Percentiles rank a stretch among this genome's conserved stretches.
phyloP scores from a whole-genome alignment of 768 basidiomycete genomes.

The Calocybe cyanea region DNA sequence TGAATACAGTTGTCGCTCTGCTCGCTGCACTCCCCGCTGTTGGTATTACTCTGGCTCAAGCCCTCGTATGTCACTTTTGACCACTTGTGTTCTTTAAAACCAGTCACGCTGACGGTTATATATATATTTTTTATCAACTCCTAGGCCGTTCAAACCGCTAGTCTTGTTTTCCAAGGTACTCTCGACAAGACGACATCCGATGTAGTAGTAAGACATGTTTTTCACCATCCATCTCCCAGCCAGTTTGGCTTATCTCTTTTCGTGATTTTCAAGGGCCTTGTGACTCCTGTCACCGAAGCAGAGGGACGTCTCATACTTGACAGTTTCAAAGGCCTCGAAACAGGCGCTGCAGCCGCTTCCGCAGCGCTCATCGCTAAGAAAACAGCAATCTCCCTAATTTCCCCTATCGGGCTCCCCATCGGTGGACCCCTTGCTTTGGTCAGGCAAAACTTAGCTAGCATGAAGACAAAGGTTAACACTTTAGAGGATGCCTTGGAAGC shows the following conservation, averaged over 20 bases:
- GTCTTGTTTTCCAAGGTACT: slow-evolving; percentile 16
- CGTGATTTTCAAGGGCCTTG: background rate
- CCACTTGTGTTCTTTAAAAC: background rate
- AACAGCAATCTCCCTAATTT: slow-evolving; percentile 2
- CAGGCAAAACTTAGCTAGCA: slow-evolving; percentile 21
- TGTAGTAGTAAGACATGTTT: slow-evolving; percentile 17
- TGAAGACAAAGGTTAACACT: slow-evolving; percentile 20
- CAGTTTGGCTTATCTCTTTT: background rate
- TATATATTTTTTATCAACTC: background rate
- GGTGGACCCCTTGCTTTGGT: slow-evolving; percentile 20
- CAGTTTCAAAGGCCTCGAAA: slow-evolving; percentile 17
- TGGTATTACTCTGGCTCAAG: slow-evolving; percentile 21
- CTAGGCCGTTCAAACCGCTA: slow-evolving; percentile 25
- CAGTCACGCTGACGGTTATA: background rate
- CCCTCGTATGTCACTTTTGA: slow-evolving; percentile 16
- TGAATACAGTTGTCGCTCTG: slow-evolving; percentile 22
- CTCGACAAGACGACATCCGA: slow-evolving; percentile 22
- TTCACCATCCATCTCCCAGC: background rate
- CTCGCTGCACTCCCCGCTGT: slow-evolving; percentile 25
- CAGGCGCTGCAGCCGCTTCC: slow-evolving; percentile 18
- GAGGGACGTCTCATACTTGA: slow-evolving; percentile 18
- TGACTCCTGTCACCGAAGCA: slow-evolving; percentile 14
- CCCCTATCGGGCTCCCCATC: slow-evolving; percentile 11
- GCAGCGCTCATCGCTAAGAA: slow-evolving; percentile 18
- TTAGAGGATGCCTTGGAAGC: slow-evolving; percentile 25